Percentiles rank a stretch among this genome's conserved stretches.
phyloP scores from a whole-genome alignment of 768 basidiomycete species.

The Lentinus tigrinus region DNA sequence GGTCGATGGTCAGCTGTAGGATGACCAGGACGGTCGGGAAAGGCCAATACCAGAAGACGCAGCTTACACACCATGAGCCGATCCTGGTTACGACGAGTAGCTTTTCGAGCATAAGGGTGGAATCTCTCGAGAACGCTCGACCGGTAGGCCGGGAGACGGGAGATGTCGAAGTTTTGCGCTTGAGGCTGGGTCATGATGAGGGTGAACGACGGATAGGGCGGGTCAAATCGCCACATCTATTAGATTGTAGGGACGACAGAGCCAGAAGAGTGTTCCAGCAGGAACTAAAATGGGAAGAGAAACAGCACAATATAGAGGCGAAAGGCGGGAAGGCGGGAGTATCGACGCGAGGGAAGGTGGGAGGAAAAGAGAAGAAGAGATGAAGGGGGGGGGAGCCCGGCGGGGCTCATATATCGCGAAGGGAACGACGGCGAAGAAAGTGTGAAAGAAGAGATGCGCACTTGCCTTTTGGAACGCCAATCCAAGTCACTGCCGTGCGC shows the following conservation, averaged over 20 bases:
- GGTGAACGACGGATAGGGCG: conserved; percentile 9
- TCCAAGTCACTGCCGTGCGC: not conserved
- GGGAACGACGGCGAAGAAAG: not conserved
- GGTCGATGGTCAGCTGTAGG: conserved; percentile 4
- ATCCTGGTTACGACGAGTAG: not conserved
- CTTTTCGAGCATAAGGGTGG: conserved; percentile 8
- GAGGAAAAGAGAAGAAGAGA: not conserved
- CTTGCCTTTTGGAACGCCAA: no score
- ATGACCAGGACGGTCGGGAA: not conserved
- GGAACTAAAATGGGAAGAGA: not conserved
- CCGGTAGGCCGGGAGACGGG: conserved; percentile 9
- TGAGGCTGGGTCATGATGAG: not conserved
- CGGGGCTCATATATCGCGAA: not conserved
- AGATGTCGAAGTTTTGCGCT: not conserved
- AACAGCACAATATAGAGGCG: not conserved
- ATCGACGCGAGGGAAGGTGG: not conserved
- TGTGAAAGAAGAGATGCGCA: not conserved
- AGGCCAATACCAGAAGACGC: not conserved
- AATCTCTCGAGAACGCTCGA: conserved; percentile 3
- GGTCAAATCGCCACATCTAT: conserved; percentile 8
- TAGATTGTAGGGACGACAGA: not conserved
- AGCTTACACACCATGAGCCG: conserved; percentile 5
- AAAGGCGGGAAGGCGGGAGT: not conserved
- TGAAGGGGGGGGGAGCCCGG: not conserved
- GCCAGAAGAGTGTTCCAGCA: not conserved